Conservation (phyloP, 176 grass and related monocot species). For the Ensete ventricosum region DNA sequence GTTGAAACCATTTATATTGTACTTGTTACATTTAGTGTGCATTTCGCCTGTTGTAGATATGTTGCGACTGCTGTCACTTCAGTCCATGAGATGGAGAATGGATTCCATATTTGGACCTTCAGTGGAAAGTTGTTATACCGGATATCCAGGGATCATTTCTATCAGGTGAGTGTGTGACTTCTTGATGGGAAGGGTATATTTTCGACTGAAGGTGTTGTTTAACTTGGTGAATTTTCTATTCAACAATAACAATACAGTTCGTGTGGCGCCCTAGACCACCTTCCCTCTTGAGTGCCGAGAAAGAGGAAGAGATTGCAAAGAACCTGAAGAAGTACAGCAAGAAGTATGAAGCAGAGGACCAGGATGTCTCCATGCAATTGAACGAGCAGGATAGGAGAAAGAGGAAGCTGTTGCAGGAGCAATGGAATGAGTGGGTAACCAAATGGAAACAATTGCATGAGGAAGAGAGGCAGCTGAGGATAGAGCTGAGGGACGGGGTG, state of each 20-base stretch:
- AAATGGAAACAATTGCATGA: constrained; percentile 69
- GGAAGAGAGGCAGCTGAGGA: constrained; percentile 43
- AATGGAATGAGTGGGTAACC: constrained; percentile 68
- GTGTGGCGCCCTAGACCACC: constrained; percentile 64
- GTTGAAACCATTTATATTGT: not conserved
- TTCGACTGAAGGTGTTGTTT: not conserved
- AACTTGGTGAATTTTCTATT: constrained; percentile 5
- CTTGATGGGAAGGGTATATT: not conserved
- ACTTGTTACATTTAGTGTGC: not conserved
- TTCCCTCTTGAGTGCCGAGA: constrained; percentile 41
- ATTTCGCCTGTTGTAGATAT: constrained; percentile 29
- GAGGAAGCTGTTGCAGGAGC: constrained; percentile 49
- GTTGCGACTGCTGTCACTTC: constrained; percentile 69
- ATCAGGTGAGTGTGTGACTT: constrained; percentile 39
- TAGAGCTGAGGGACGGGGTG: constrained; percentile 58
- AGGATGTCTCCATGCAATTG: constrained; percentile 50
- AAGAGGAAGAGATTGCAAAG: constrained; percentile 58
- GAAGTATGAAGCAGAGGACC: constrained; percentile 77
- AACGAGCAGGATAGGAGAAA: constrained; percentile 69
- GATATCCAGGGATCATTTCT: constrained; percentile 92
- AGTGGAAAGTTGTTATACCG: constrained; percentile 73
- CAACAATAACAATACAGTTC: constrained; percentile 39
- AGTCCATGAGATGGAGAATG: constrained; percentile 96
- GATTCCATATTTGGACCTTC: constrained; percentile 86
- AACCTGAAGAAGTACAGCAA: constrained; percentile 79